Evolutionary conservation across 2,329 filamentous ascomycete genomes (phyloP).

Genomic region (Aspergillus calidoustus): DNA sequence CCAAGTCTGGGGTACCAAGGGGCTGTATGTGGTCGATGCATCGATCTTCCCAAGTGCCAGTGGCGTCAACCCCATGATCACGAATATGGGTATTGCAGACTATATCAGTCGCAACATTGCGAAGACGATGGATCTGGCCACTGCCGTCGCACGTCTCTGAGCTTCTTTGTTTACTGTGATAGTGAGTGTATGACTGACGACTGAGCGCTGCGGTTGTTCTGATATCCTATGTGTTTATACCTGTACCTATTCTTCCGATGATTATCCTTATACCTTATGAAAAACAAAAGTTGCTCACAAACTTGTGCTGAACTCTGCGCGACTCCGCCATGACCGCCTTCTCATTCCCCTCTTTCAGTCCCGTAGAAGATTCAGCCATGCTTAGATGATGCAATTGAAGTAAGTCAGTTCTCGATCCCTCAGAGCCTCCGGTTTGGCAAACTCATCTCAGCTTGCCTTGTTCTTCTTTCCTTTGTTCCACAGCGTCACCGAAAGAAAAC

Average conservation of each 20-base stretch:
- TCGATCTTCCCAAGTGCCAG: constrained; percentile 57
- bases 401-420: too few species aligned
- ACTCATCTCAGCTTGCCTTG: too few species aligned
- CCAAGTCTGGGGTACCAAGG: constrained; percentile 52
- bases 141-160: constrained; percentile 11
- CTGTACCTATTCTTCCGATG: constrained; percentile 13
- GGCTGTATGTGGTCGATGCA: constrained; percentile 54
- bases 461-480: too few species aligned
- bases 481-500: too few species aligned
- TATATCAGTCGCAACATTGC: constrained; percentile 49
- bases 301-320: background rate
- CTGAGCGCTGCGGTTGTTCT: background rate
- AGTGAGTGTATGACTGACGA: constrained; percentile 1
- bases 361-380: too few species aligned
- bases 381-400: too few species aligned
- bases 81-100: constrained; percentile 56
- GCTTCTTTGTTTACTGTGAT: background rate
- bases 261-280: constrained; percentile 7
- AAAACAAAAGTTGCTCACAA: background rate
- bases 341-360: too few species aligned
- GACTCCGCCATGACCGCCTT: too few species aligned
- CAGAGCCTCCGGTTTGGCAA: too few species aligned
- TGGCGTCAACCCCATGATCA: constrained; percentile 58
- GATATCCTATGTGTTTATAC: constrained; percentile 9
- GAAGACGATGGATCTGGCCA: constrained; percentile 31